phyloP scores from a whole-genome alignment of 345 rosid genomes.

The Citrus reticulata region DNA sequence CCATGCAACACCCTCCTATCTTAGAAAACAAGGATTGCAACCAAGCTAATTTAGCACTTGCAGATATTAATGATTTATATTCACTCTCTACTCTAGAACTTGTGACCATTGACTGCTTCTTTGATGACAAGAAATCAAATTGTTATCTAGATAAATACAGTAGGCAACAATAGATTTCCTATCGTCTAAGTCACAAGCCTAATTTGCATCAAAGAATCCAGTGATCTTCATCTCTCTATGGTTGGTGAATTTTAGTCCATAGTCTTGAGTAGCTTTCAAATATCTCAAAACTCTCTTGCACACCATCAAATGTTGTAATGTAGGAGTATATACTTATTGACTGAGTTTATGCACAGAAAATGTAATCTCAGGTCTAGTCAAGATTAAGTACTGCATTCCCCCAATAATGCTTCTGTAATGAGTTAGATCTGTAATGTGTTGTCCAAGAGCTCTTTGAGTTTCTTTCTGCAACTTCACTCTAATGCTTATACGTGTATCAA shows the following conservation, averaged over 20 bases:
- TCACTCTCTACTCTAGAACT: background rate
- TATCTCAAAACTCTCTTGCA: background rate
- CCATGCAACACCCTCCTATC: fast-evolving
- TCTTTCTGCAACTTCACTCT: too few species aligned
- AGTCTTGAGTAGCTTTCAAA: background rate
- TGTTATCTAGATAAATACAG: background rate
- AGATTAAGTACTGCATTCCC: background rate
- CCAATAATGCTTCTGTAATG: background rate
- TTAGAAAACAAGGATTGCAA: background rate
- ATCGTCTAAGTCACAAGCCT: background rate
- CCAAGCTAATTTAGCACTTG: background rate
- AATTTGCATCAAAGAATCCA: background rate
- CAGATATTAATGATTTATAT: background rate
- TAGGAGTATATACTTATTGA: background rate
- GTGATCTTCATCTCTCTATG: too few species aligned
- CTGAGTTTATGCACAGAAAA: background rate
- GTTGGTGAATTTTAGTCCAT: background rate
- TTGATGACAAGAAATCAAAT: background rate
- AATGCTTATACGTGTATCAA: background rate
- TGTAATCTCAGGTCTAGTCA: background rate
- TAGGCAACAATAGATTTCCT: background rate
- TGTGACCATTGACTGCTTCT: too few species aligned
- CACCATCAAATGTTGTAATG: background rate
- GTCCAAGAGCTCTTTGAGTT: too few species aligned
- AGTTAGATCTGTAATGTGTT: too few species aligned